Conservation (phyloP, 768 basidiomycete species). For the Lyophyllum semitale region DNA sequence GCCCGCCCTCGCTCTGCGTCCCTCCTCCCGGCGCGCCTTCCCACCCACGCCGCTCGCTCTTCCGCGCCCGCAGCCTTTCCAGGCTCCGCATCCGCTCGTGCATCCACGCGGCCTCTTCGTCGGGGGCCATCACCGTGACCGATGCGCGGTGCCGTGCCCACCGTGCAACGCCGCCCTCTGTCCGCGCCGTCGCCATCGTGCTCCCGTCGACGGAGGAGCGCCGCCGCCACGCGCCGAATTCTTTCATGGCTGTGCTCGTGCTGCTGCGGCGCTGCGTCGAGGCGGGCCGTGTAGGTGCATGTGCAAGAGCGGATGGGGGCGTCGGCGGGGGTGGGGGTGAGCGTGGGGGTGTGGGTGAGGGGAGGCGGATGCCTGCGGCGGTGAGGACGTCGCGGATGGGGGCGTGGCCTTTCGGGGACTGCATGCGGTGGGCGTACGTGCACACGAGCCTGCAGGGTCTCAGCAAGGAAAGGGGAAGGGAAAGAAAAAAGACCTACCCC, state of each 20-base stretch:
- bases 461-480: background rate
- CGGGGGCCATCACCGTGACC: constrained; percentile 11
- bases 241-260: background rate
- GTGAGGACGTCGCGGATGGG: constrained; percentile 70
- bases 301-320: background rate
- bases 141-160: background rate
- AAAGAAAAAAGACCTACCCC: constrained; percentile 33
- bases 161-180: background rate
- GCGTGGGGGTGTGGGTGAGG: background rate
- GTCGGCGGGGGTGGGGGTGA: background rate
- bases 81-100: constrained; percentile 22
- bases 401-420: constrained; percentile 68
- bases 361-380: constrained; percentile 45
- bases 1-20: background rate
- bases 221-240: constrained; percentile 1
- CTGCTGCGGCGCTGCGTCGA: background rate
- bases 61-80: background rate
- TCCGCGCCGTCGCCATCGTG: background rate
- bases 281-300: background rate
- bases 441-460: constrained; percentile 53
- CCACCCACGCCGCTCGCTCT: constrained; percentile 1
- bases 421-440: constrained; percentile 86
- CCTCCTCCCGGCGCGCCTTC: background rate
- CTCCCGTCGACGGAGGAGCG: background rate
- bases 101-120: constrained; percentile 34